phyloP scores from a whole-genome alignment of 306 rosid genomes.

The Carpinus fangiana region DNA sequence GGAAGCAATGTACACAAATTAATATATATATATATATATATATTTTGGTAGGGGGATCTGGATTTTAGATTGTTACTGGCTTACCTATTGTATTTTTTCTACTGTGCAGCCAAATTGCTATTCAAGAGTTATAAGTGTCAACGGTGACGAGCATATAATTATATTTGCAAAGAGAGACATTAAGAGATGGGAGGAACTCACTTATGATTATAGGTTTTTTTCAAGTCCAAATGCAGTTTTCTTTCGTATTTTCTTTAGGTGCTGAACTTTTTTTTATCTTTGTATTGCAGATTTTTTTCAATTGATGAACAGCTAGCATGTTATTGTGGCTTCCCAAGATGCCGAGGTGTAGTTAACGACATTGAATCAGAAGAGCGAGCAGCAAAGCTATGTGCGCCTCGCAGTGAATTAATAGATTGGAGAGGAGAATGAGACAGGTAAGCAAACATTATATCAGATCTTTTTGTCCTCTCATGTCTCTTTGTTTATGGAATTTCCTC shows the following conservation, averaged over 20 bases:
- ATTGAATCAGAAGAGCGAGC: conserved; percentile 91
- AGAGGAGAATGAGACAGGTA: conserved; percentile 73
- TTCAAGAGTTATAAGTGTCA: conserved; percentile 87
- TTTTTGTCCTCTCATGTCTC: conserved; percentile 7
- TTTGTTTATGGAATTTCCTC: neutral
- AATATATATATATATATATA: neutral
- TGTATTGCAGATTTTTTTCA: conserved; percentile 73
- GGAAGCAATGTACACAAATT: neutral
- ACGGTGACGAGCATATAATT: conserved; percentile 91
- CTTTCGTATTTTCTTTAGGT: conserved; percentile 23
- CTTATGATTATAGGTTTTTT: conserved; percentile 89
- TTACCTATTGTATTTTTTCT: conserved; percentile 32
- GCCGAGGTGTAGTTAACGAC: conserved; percentile 95
- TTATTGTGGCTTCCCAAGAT: conserved; percentile 89
- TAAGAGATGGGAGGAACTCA: conserved; percentile 96
- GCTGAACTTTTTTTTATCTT: conserved; percentile 39
- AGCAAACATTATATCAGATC: conserved; percentile 19
- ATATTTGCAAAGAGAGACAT: conserved; percentile 97
- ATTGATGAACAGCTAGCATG: conserved; percentile 93
- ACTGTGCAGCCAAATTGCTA: conserved; percentile 95
- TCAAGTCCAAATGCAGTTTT: conserved; percentile 22
- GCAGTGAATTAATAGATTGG: conserved; percentile 85
- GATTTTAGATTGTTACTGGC: conserved; percentile 18
- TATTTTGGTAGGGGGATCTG: neutral
- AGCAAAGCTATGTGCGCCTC: conserved; percentile 61